Conservation (phyloP, 208 protist species). For the Phytomonas francai region DNA sequence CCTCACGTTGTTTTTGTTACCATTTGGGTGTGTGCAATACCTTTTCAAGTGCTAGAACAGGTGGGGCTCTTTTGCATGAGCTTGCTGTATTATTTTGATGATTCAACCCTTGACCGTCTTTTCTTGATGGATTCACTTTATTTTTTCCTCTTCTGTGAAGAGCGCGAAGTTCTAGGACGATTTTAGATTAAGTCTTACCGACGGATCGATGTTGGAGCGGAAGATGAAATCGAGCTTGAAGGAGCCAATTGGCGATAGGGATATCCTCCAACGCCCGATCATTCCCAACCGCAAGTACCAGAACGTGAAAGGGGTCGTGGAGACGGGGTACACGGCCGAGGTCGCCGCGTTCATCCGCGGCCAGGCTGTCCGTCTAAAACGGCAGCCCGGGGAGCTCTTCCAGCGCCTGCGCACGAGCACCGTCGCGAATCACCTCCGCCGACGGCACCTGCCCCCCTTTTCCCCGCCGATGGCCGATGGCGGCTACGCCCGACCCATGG, state of each 20-base stretch:
- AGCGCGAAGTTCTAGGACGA: neutral
- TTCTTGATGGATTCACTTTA: neutral
- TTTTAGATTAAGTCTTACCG: neutral
- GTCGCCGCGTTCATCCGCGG: slow-evolving; percentile 56
- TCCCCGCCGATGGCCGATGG: slow-evolving; percentile 40
- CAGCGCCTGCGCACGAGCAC: slow-evolving; percentile 38
- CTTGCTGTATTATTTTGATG: neutral
- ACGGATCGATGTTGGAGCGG: neutral
- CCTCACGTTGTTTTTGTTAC: neutral
- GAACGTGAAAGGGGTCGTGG: slow-evolving; percentile 62
- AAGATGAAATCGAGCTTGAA: slow-evolving; percentile 21
- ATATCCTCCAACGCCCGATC: slow-evolving; percentile 41
- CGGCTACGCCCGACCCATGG: slow-evolving; percentile 77
- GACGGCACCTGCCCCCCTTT: slow-evolving; percentile 9
- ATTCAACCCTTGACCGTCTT: neutral
- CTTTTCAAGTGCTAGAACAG: neutral
- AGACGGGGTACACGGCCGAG: slow-evolving; percentile 74
- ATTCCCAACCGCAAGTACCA: slow-evolving; percentile 48
- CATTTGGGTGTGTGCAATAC: neutral
- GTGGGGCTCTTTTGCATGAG: neutral
- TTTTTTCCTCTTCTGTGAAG: neutral
- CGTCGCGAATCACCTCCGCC: slow-evolving; percentile 37
- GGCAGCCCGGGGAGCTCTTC: slow-evolving; percentile 71
- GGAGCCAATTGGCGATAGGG: slow-evolving; percentile 59
- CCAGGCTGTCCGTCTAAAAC: slow-evolving; percentile 27